Evolutionary conservation across 1,139 yeast genomes (phyloP), one percentile per base, ranked within the genome.

Genomic region (Lodderomyces margitis): DNA sequence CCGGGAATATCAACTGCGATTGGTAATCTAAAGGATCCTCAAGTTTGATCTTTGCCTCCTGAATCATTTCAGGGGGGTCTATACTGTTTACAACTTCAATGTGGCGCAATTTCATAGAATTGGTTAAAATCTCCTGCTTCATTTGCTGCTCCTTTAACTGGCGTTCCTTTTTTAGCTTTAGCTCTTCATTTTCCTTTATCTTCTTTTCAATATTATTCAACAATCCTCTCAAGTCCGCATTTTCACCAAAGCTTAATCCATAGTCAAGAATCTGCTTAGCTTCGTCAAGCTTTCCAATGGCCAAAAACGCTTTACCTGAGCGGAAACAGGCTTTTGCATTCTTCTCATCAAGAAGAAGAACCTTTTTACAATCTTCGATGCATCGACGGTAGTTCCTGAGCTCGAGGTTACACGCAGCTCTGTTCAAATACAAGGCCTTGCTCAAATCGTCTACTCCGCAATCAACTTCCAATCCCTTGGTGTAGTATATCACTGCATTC

Each of bases 401-500:
- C 56, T 86, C 96, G 49, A 92, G 67, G 54, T 92, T 87, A 62
- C 97, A 87, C 1, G 96, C 97, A 2, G 98, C 96, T 47, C 96
- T 75, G 60, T 94, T 92, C 42, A 84, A 68, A 49, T 74, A 80
- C 39, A 92, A 70, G 0, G 92, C 80, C 2, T 80, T 74, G 35
- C 80, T 80, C 37, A 89, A 66, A 4, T 53, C 44, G 12, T 63
- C 62, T 14, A 71, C 83, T 7, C 70, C 76, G 55, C 87, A 78
- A 42, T 81, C 77, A 20, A 86, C 80, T 14, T 81, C 89, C 20
- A 94, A 55, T 1, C 95, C 98, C 58, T 87, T 83, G 24, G 84
- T 81, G 57, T 92, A 92, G 56, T 72, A 84, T 41, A 78, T 83
- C 34, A 87, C 68, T 0, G 98, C 99, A 49, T 80, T 80, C 46